These are phyloP conservation scores for Hymenoscyphus salicellus DNA, from an alignment of 2,329 filamentous ascomycete species.

Conservation along the genomic window DNA sequence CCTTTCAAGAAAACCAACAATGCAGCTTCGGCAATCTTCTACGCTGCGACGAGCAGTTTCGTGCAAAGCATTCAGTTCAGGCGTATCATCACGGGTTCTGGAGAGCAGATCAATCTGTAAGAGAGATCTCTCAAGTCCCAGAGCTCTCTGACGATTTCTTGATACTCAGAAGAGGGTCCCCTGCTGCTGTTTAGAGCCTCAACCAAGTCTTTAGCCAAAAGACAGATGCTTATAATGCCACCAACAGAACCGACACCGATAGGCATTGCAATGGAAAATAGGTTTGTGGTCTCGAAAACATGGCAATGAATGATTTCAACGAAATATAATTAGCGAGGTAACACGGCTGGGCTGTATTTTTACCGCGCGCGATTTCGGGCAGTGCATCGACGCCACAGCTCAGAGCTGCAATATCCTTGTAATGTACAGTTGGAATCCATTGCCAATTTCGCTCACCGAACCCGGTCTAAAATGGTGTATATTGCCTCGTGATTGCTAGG, in stretches of 20 bases:
- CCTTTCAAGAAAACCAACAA: conserved; percentile 14
- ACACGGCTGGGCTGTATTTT: too few species aligned
- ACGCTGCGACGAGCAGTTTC: conserved; percentile 12
- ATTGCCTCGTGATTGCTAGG: too few species aligned
- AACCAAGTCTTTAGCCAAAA: conserved; percentile 34
- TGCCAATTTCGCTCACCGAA: too few species aligned
- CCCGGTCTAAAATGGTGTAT: too few species aligned
- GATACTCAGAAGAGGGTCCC: conserved; percentile 35
- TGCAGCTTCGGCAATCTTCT: conserved; percentile 12
- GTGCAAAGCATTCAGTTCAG: conserved; percentile 18
- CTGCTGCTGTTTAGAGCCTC: conserved; percentile 32
- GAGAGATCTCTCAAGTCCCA: conserved; percentile 22
- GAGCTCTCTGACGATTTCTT: conserved; percentile 31
- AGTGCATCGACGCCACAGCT: too few species aligned
- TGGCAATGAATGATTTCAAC: too few species aligned
- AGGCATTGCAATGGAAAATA: conserved; percentile 10
- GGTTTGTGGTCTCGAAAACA: too few species aligned
- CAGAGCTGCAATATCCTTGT: too few species aligned
- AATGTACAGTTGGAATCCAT: too few species aligned
- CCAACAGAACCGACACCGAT: conserved; percentile 34
- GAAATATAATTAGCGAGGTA: too few species aligned
- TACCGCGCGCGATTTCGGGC: too few species aligned
- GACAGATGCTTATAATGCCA: conserved; percentile 34
- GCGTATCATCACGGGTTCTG: background rate
- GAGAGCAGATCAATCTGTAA: conserved; percentile 18